These are phyloP conservation scores for Rhamnella rubrinervis DNA, from an alignment of 331 rosid genomes.

Conservation along the genomic window DNA sequence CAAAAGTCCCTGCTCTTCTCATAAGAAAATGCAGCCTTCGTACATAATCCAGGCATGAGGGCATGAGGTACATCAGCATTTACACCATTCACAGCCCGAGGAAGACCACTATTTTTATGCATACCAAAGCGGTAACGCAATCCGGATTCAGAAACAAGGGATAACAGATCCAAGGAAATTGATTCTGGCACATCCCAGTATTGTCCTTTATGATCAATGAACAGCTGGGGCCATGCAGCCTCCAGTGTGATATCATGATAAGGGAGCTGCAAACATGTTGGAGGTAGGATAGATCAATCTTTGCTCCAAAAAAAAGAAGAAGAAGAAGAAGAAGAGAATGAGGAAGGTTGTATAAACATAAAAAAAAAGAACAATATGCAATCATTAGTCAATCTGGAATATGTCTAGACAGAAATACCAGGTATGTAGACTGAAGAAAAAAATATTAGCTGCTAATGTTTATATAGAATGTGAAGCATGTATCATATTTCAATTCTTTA, in stretches of 20 bases:
- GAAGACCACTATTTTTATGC: constrained; percentile 65
- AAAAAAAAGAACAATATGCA: not conserved
- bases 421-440: not conserved
- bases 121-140: constrained; percentile 75
- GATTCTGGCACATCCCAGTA: constrained; percentile 90
- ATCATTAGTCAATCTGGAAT: not conserved
- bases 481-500: not conserved
- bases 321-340: not conserved
- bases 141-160: constrained; percentile 61
- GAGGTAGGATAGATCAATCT: constrained; percentile 18
- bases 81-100: constrained; percentile 44
- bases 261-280: constrained; percentile 54
- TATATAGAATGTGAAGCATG: not conserved
- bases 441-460: not conserved
- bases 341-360: not conserved
- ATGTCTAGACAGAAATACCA: not conserved
- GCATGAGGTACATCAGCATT: constrained; percentile 46
- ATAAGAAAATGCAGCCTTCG: constrained; percentile 75
- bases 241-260: constrained; percentile 74
- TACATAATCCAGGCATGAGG: constrained; percentile 75
- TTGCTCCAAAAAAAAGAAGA: not conserved
- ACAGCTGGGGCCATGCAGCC: constrained; percentile 93
- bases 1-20: constrained; percentile 66
- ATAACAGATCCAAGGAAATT: constrained; percentile 65
- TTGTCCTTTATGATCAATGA: constrained; percentile 81